These are phyloP conservation scores for Globisporangium abappressorium DNA, from an alignment of 352 stramenopile genomes.

Conservation along the genomic window DNA sequence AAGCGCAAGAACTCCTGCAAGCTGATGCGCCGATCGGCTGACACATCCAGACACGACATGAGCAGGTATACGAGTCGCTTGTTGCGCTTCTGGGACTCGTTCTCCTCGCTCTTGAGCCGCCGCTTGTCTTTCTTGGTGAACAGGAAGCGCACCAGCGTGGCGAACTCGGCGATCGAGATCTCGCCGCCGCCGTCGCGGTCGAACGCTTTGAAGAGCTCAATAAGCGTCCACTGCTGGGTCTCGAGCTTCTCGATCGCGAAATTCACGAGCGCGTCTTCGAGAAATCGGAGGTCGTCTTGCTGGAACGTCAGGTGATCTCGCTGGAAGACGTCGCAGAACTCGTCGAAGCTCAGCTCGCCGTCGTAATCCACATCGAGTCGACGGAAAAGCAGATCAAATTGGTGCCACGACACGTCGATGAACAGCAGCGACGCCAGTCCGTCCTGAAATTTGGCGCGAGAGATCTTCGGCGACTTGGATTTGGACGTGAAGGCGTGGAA, in stretches of 20 bases:
- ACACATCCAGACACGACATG: slow-evolving; percentile 46
- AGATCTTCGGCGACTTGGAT: slow-evolving; percentile 26
- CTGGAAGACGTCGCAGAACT: slow-evolving; percentile 40
- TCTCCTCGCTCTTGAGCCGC: slow-evolving; percentile 20
- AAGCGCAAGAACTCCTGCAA: slow-evolving; percentile 48
- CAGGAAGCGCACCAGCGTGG: slow-evolving; percentile 43
- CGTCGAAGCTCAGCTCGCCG: slow-evolving; percentile 35
- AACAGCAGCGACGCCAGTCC: slow-evolving; percentile 27
- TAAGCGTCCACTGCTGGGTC: slow-evolving; percentile 41
- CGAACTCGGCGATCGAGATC: slow-evolving; percentile 52
- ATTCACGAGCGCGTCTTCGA: slow-evolving; percentile 43
- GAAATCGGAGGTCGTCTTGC: slow-evolving; percentile 26
- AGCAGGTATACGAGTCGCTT: slow-evolving; percentile 54
- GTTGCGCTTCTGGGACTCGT: slow-evolving; percentile 9
- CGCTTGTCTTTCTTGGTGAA: slow-evolving; percentile 24
- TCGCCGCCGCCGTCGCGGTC: slow-evolving; percentile 41
- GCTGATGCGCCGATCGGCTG: slow-evolving; percentile 38
- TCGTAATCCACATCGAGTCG: slow-evolving; percentile 35
- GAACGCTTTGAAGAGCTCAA: slow-evolving; percentile 47
- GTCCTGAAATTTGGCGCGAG: slow-evolving; percentile 41
- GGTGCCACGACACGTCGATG: slow-evolving; percentile 48
- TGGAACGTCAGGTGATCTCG: slow-evolving; percentile 27
- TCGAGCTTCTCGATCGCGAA: slow-evolving; percentile 44
- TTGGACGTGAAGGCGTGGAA: slow-evolving; percentile 28
- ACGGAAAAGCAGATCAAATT: slow-evolving; percentile 51